These are phyloP conservation scores for Cantharellus cinnabarinus DNA, from an alignment of 768 basidiomycete genomes.

Conservation along the genomic window DNA sequence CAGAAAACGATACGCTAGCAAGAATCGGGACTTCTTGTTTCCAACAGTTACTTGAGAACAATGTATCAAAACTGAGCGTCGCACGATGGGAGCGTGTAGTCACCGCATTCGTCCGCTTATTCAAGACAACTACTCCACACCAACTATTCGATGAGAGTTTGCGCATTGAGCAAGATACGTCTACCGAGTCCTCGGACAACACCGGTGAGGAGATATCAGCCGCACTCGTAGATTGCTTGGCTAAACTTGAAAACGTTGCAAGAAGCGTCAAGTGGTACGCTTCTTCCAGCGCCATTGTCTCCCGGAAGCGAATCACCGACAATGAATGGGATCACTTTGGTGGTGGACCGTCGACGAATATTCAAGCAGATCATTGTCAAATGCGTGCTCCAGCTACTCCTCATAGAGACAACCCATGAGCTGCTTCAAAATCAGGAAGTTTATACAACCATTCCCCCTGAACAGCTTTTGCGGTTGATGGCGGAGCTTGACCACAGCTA, in stretches of 20 bases:
- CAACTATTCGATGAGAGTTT: constrained; percentile 88
- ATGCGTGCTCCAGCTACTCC: constrained; percentile 88
- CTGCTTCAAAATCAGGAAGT: constrained; percentile 81
- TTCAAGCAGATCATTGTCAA: constrained; percentile 99
- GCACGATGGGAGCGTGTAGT: constrained; percentile 82
- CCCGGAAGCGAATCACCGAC: constrained; percentile 20
- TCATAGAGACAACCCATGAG: constrained; percentile 96
- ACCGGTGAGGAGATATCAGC: not conserved
- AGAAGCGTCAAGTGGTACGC: constrained; percentile 47
- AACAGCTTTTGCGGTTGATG: constrained; percentile 84
- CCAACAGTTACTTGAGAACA: constrained; percentile 86
- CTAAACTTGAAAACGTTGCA: not conserved
- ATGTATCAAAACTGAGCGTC: constrained; percentile 67
- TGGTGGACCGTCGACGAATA: constrained; percentile 47
- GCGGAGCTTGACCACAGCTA: constrained; percentile 92
- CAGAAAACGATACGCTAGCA: constrained; percentile 95
- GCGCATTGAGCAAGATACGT: constrained; percentile 58
- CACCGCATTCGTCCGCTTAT: constrained; percentile 85
- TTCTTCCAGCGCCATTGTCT: constrained; percentile 76
- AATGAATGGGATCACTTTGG: constrained; percentile 22
- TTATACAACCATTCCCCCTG: constrained; percentile 83
- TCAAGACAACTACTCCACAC: constrained; percentile 91
- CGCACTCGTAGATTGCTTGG: not conserved
- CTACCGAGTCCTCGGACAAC: constrained; percentile 31
- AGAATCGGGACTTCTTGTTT: constrained; percentile 95